A percentile compares a stretch with the other conserved stretches of the same genome.
phyloP scores from a whole-genome alignment of 805 yeast species.

The Ascoidea rubescens region DNA sequence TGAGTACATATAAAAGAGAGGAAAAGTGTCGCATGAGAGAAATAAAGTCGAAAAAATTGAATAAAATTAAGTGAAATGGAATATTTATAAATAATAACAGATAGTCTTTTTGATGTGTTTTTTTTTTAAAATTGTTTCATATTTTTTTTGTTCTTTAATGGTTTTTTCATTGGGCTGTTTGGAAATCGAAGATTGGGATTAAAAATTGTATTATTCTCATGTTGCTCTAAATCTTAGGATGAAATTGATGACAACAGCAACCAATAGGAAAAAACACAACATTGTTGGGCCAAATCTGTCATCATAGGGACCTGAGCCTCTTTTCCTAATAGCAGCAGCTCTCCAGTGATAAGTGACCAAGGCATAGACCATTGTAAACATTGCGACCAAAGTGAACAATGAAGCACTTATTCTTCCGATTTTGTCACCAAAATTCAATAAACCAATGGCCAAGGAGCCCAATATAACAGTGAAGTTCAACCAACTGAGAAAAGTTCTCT shows the following conservation, averaged over 20 bases:
- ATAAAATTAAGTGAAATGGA: no score
- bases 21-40: no score
- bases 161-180: not conserved
- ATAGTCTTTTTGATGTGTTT: no score
- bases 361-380: slow-evolving; percentile 97
- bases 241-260: slow-evolving; percentile 91
- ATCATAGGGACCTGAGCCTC: slow-evolving; percentile 99
- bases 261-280: slow-evolving; percentile 82
- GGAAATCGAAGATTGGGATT: not conserved
- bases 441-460: slow-evolving; percentile 93
- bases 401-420: slow-evolving; percentile 90
- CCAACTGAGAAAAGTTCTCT: slow-evolving; percentile 97
- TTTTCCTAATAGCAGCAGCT: slow-evolving; percentile 93
- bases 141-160: not conserved
- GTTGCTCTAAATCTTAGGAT: slow-evolving; percentile 59
- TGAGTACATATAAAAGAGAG: no score
- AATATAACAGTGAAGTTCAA: slow-evolving; percentile 95
- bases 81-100: no score
- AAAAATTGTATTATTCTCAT: not conserved
- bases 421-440: slow-evolving; percentile 90
- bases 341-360: slow-evolving; percentile 97
- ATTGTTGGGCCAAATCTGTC: slow-evolving; percentile 98
- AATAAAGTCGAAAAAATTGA: no score
- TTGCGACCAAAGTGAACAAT: slow-evolving; percentile 86
- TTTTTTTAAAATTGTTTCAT: no score